Evolutionary conservation across 1,284 basidiomycete genomes (phyloP).

Genomic region (Cryptococcus floricola): DNA sequence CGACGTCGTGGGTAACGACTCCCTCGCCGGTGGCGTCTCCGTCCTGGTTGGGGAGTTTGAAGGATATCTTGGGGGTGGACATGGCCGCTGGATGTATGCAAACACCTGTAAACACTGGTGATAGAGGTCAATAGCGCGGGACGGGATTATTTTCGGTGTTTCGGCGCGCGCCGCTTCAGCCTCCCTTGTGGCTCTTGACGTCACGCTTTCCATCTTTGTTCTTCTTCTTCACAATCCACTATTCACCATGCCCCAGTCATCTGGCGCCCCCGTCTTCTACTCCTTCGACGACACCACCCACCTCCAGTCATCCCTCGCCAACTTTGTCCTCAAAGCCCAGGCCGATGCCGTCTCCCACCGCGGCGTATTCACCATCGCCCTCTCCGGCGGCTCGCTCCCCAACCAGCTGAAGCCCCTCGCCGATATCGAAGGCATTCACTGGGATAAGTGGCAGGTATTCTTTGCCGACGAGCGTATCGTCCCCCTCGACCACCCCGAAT

Average conservation of each 20-base stretch:
- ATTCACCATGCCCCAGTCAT: slow-evolving; percentile 36
- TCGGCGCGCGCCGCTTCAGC: neutral
- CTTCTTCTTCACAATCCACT: neutral
- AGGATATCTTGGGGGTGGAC: slow-evolving; percentile 46
- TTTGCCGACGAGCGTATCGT: slow-evolving; percentile 10
- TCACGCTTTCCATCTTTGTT: neutral
- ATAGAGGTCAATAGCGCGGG: neutral
- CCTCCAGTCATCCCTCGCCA: slow-evolving; percentile 57
- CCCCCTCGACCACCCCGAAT: slow-evolving; percentile 55
- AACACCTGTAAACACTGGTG: neutral
- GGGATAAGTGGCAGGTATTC: slow-evolving; percentile 34
- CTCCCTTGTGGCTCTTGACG: neutral
- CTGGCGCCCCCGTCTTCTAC: slow-evolving; percentile 63
- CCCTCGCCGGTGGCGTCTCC: slow-evolving; percentile 30
- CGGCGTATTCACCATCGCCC: slow-evolving; percentile 83
- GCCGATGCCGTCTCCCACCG: slow-evolving; percentile 83
- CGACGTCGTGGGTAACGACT: slow-evolving; percentile 42
- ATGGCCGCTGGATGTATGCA: slow-evolving; percentile 17
- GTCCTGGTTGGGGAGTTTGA: slow-evolving; percentile 25
- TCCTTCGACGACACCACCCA: slow-evolving; percentile 59
- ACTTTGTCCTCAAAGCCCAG: slow-evolving; percentile 83
- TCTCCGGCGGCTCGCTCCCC: slow-evolving; percentile 90
- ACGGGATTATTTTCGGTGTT: neutral
- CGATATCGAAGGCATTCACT: slow-evolving; percentile 43
- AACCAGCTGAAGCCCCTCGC: slow-evolving; percentile 55